Evolutionary conservation across 352 stramenopile species (phyloP).

Genomic region (Phytopythium boreale): DNA sequence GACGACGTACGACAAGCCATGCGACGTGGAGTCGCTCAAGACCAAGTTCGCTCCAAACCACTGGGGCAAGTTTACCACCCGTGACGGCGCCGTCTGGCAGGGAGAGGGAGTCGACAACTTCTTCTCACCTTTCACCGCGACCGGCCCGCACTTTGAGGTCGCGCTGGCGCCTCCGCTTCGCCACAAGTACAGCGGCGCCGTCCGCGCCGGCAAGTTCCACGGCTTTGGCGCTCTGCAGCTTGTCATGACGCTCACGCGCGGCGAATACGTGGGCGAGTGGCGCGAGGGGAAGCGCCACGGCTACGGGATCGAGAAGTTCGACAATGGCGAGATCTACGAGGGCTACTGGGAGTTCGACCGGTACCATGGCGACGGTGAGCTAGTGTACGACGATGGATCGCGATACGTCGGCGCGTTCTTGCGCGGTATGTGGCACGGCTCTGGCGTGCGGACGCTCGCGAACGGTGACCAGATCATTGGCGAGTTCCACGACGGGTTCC

Average conservation of each 20-base stretch:
- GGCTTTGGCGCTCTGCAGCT: slow-evolving; percentile 71
- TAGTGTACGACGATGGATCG: slow-evolving; percentile 65
- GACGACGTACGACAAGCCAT: slow-evolving; percentile 38
- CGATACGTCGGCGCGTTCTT: slow-evolving; percentile 64
- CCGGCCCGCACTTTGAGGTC: slow-evolving; percentile 50
- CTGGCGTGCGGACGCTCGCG: slow-evolving; percentile 54
- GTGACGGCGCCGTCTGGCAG: slow-evolving; percentile 70
- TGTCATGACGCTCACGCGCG: slow-evolving; percentile 47
- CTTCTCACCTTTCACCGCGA: slow-evolving; percentile 73
- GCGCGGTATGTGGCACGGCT: slow-evolving; percentile 70
- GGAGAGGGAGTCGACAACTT: slow-evolving; percentile 80
- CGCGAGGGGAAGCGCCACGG: slow-evolving; percentile 70
- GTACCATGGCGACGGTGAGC: slow-evolving; percentile 66
- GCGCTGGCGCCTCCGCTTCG: slow-evolving; percentile 32
- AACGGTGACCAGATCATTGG: slow-evolving; percentile 63
- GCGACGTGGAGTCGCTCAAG: slow-evolving; percentile 49
- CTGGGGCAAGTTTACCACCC: slow-evolving; percentile 76
- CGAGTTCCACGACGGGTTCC: slow-evolving; percentile 48
- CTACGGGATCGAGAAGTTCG: slow-evolving; percentile 80
- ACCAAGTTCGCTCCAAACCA: slow-evolving; percentile 36
- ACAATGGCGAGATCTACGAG: slow-evolving; percentile 74
- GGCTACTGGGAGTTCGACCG: slow-evolving; percentile 67
- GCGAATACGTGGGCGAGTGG: slow-evolving; percentile 85
- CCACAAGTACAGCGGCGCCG: slow-evolving; percentile 51
- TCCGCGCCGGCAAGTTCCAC: slow-evolving; percentile 61